Conservation (phyloP, 2,329 filamentous ascomycete genomes). For the Phyllosticta paracitricarpa region DNA sequence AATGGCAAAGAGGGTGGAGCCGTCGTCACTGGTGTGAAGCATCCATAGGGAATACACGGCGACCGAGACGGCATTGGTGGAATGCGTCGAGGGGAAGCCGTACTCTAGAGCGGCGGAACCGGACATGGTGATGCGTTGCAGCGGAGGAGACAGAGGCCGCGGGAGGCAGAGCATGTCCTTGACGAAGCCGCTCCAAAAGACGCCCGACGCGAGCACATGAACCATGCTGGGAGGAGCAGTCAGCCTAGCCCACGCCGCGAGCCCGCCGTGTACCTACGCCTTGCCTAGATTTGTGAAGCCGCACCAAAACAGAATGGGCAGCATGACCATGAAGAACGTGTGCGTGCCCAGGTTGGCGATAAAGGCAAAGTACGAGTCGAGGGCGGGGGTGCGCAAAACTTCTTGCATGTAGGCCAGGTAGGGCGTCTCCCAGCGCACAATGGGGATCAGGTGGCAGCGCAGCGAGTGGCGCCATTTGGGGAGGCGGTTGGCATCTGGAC, state of each 20-base stretch:
- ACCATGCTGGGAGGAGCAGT: slow-evolving; percentile 22
- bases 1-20: slow-evolving; percentile 47
- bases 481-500: slow-evolving; percentile 67
- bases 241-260: slow-evolving; percentile 7
- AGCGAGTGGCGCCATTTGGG: slow-evolving; percentile 81
- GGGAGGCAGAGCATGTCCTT: slow-evolving; percentile 93
- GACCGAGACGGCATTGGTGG: slow-evolving; percentile 91
- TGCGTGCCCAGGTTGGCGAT: slow-evolving; percentile 95
- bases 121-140: slow-evolving; percentile 95
- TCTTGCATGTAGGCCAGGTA: slow-evolving; percentile 83
- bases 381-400: slow-evolving; percentile 65
- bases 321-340: slow-evolving; percentile 94
- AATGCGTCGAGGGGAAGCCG: slow-evolving; percentile 94
- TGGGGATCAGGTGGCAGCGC: slow-evolving; percentile 70
- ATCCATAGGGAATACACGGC: slow-evolving; percentile 72
- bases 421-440: slow-evolving; percentile 90
- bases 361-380: slow-evolving; percentile 95
- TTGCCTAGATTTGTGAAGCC: slow-evolving; percentile 76
- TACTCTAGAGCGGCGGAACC: slow-evolving; percentile 92
- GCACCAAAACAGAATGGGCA: slow-evolving; percentile 96
- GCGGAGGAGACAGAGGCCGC: slow-evolving; percentile 78
- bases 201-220: slow-evolving; percentile 57
- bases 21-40: slow-evolving; percentile 55
- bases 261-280: slow-evolving; percentile 51
- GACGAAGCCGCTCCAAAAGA: slow-evolving; percentile 69